A percentile compares a stretch with the other conserved stretches of the same genome.
These are phyloP conservation scores for Chaetomium strumarium DNA, from an alignment of 2,329 filamentous ascomycete species.

Conservation along the genomic window DNA sequence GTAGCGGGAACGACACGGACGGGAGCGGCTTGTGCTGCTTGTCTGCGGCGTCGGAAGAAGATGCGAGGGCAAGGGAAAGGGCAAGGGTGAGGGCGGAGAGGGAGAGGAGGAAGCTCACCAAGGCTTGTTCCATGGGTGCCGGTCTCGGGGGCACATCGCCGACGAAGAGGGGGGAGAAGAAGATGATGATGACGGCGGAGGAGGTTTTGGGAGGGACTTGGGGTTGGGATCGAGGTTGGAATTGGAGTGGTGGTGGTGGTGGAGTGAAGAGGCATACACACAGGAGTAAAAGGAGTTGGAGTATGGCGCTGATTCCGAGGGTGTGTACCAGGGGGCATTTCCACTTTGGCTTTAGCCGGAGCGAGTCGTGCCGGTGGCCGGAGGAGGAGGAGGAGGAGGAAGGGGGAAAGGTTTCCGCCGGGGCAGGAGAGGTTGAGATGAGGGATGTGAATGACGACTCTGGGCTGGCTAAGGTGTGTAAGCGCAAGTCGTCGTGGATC, in stretches of 20 bases:
- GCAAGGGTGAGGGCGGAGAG: too few species aligned
- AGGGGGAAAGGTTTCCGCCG: slow-evolving; percentile 19
- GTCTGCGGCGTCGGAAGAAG: not conserved
- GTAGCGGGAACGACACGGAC: too few species aligned
- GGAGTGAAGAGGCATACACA: not conserved
- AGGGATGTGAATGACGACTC: not conserved
- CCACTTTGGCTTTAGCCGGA: slow-evolving; percentile 8
- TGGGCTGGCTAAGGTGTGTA: not conserved
- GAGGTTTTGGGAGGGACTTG: not conserved
- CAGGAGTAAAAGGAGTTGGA: not conserved
- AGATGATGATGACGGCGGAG: not conserved
- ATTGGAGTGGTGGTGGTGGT: not conserved
- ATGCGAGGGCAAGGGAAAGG: not conserved
- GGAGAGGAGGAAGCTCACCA: too few species aligned
- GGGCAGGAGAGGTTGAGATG: slow-evolving; percentile 20
- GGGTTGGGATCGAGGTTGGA: not conserved
- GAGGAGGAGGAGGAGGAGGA: slow-evolving; percentile 7
- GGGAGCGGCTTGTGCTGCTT: too few species aligned
- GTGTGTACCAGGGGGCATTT: slow-evolving; percentile 9
- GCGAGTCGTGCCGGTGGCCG: slow-evolving; percentile 4
- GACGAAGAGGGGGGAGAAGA: too few species aligned
- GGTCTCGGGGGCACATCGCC: too few species aligned
- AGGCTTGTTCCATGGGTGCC: too few species aligned
- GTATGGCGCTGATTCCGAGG: slow-evolving; percentile 13
- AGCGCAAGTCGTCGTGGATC: slow-evolving; percentile 39